Evolutionary conservation across 2,329 filamentous ascomycete species (phyloP).

Genomic region (Penicillium sp.): DNA sequence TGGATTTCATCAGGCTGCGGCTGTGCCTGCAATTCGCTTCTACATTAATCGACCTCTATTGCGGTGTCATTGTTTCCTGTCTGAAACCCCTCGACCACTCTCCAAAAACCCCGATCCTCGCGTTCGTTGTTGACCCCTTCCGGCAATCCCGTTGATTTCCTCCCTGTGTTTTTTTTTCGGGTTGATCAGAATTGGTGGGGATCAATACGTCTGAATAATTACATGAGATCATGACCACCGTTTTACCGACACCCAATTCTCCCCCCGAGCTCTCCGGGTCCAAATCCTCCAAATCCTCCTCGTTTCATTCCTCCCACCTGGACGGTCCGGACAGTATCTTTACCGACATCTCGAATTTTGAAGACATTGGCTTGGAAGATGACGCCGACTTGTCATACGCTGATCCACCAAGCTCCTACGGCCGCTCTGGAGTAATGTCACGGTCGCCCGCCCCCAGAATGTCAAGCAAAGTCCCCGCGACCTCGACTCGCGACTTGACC

Average conservation of each 20-base stretch:
- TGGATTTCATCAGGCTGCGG: slow-evolving; percentile 24
- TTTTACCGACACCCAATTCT: slow-evolving; percentile 59
- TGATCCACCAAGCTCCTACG: slow-evolving; percentile 30
- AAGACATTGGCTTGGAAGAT: slow-evolving; percentile 85
- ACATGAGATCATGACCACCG: slow-evolving; percentile 44
- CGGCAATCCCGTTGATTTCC: slow-evolving; percentile 11
- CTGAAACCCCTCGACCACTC: not conserved
- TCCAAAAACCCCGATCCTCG: slow-evolving; percentile 10
- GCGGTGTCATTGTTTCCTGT: slow-evolving; percentile 7
- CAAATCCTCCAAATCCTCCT: slow-evolving; percentile 88
- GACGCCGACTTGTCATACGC: slow-evolving; percentile 49
- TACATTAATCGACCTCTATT: slow-evolving; percentile 17
- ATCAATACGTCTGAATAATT: slow-evolving; percentile 14
- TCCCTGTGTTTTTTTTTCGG: slow-evolving; percentile 5
- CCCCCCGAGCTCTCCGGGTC: slow-evolving; percentile 77
- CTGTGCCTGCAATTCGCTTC: slow-evolving; percentile 27
- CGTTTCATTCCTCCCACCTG: slow-evolving; percentile 72
- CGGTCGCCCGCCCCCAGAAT: slow-evolving; percentile 30
- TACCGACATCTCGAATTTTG: slow-evolving; percentile 77
- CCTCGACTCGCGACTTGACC: slow-evolving; percentile 37
- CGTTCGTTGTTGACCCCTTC: slow-evolving; percentile 21
- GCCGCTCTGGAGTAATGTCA: slow-evolving; percentile 23
- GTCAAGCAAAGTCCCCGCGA: slow-evolving; percentile 27
- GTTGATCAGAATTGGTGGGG: slow-evolving; percentile 11
- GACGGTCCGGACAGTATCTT: slow-evolving; percentile 67